phyloP scores from a whole-genome alignment of 129 eudicot genomes.

The Flaveria bidentis region DNA sequence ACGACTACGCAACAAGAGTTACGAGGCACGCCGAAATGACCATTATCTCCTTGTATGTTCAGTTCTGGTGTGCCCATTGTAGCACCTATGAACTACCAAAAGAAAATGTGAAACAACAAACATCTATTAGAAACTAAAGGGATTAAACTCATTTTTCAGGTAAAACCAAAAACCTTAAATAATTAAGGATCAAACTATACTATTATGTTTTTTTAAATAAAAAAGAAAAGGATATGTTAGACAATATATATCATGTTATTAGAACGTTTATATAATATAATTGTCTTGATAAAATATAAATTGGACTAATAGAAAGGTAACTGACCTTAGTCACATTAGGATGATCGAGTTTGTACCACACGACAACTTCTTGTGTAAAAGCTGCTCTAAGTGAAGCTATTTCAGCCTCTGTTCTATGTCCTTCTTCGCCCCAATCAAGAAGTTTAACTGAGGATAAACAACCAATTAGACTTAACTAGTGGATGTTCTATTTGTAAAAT shows the following conservation, averaged over 20 bases:
- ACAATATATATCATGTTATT: too few relatives aligned
- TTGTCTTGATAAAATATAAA: background rate
- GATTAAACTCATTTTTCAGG: too few relatives aligned
- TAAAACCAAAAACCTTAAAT: too few relatives aligned
- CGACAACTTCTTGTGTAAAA: constrained; percentile 91
- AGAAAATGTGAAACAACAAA: background rate
- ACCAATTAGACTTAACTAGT: background rate
- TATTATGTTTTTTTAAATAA: background rate
- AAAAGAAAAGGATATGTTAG: background rate
- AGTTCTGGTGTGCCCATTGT: constrained; percentile 78
- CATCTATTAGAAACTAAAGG: background rate
- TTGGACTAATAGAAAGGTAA: too few relatives aligned
- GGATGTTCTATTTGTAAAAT: background rate
- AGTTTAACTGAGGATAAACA: constrained; percentile 60
- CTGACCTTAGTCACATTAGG: constrained; percentile 93
- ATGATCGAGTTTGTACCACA: constrained; percentile 93
- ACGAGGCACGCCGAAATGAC: constrained; percentile 72
- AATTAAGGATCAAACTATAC: too few relatives aligned
- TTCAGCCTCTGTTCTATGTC: constrained; percentile 83
- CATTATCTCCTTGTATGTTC: constrained; percentile 69
- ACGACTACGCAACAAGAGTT: constrained; percentile 83
- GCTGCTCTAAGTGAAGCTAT: constrained; percentile 79
- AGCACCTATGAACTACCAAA: constrained; percentile 81
- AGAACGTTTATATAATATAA: too few relatives aligned
- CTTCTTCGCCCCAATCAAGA: constrained; percentile 97